Percentiles rank a stretch among this genome's conserved stretches.
These are phyloP conservation scores for Trypanosoma theileri DNA, from an alignment of 208 protist genomes.

Conservation along the genomic window DNA sequence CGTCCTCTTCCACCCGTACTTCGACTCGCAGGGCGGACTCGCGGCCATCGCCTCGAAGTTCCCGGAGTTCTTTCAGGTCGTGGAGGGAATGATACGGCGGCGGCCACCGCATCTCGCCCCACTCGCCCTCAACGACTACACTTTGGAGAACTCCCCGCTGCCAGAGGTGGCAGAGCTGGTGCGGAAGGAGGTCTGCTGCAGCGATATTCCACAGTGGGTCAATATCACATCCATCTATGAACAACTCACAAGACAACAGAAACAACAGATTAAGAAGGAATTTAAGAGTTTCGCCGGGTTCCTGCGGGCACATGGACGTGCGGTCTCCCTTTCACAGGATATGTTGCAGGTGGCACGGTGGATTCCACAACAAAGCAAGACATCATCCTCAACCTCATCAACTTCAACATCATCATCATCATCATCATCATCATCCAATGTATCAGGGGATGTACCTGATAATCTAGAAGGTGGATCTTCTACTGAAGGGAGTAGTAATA, in stretches of 20 bases:
- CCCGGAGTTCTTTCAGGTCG: conserved; percentile 83
- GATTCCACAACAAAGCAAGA: conserved; percentile 38
- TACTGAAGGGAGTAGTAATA: background rate
- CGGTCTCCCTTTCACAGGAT: conserved; percentile 78
- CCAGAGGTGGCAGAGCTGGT: conserved; percentile 65
- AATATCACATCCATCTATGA: conserved; percentile 82
- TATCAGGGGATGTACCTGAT: too few relatives aligned
- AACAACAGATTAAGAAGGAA: conserved; percentile 53
- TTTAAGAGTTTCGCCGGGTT: conserved; percentile 85
- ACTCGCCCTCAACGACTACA: conserved; percentile 70
- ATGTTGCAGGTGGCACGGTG: conserved; percentile 86
- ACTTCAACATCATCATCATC: background rate
- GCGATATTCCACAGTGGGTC: conserved; percentile 81
- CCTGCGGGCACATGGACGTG: conserved; percentile 69
- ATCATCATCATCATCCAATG: too few relatives aligned
- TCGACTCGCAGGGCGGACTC: conserved; percentile 89
- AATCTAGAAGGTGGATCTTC: too few relatives aligned
- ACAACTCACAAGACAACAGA: conserved; percentile 63
- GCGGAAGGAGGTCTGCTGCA: conserved; percentile 53
- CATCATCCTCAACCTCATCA: conserved; percentile 2
- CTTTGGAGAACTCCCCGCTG: conserved; percentile 65
- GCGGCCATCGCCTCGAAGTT: conserved; percentile 79
- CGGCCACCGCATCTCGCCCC: conserved; percentile 74
- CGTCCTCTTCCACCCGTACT: conserved; percentile 88
- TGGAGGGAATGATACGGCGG: conserved; percentile 60